A percentile compares a stretch with the other conserved stretches of the same genome.
Conservation (phyloP, 805 yeast genomes). For the Wickerhamomyces bovis region DNA sequence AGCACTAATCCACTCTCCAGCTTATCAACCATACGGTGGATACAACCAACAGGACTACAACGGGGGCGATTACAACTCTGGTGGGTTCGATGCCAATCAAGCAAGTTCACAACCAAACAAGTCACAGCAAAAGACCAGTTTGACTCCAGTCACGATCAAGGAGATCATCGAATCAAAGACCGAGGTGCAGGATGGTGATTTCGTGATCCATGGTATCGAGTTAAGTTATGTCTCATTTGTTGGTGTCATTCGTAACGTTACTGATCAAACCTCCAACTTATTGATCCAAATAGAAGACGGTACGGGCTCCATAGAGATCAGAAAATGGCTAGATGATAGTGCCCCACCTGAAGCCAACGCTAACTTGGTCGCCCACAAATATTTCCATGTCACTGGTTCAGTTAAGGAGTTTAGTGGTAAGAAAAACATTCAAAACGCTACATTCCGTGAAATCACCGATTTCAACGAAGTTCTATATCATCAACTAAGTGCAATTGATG, state of each 20-base stretch:
- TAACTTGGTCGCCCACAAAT: constrained; percentile 41
- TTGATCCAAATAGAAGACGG: constrained; percentile 70
- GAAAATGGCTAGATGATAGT: constrained; percentile 54
- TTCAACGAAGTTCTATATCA: constrained; percentile 68
- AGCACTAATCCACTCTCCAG: constrained; percentile 7
- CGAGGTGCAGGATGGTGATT: constrained; percentile 61
- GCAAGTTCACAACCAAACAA: constrained; percentile 28
- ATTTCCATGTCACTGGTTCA: constrained; percentile 54
- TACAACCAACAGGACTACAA: constrained; percentile 24
- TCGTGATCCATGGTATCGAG: constrained; percentile 51
- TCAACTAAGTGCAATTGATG: constrained; percentile 54
- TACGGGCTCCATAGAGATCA: constrained; percentile 59
- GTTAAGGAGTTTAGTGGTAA: constrained; percentile 56
- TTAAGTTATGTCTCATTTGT: constrained; percentile 58
- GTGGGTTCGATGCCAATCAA: constrained; percentile 29
- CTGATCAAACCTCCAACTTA: constrained; percentile 51
- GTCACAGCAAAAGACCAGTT: constrained; percentile 29
- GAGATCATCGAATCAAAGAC: constrained; percentile 60
- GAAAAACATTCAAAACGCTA: constrained; percentile 59
- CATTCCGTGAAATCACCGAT: constrained; percentile 49
- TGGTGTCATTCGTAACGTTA: constrained; percentile 64
- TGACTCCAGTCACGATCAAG: constrained; percentile 70
- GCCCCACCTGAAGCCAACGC: constrained; percentile 29
- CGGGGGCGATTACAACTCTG: constrained; percentile 24
- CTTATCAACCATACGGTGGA: constrained; percentile 33